These are phyloP conservation scores for Sordaria brevicollis DNA, from an alignment of 495 filamentous ascomycete genomes.

Conservation along the genomic window DNA sequence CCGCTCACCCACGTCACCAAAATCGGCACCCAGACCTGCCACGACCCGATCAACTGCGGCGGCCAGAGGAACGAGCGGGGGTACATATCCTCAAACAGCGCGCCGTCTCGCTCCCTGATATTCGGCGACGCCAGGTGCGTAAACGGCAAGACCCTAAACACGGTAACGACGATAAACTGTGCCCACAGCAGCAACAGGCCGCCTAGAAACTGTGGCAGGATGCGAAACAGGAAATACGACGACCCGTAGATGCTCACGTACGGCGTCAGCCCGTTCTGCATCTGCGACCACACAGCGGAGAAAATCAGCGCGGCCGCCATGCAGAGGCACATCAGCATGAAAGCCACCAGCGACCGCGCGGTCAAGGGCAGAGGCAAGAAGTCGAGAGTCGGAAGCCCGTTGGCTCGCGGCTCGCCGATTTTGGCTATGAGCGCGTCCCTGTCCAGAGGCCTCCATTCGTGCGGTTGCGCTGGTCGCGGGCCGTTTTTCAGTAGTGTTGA, in stretches of 20 bases:
- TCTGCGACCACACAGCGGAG: constrained; percentile 59
- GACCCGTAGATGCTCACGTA: constrained; percentile 56
- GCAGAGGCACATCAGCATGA: constrained; percentile 51
- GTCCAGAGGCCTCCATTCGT: constrained; percentile 20
- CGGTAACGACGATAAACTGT: constrained; percentile 60
- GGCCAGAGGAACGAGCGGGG: constrained; percentile 38
- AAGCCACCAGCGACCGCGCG: constrained; percentile 43
- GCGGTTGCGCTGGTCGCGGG: constrained; percentile 11
- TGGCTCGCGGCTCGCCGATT: constrained; percentile 4
- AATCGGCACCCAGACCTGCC: constrained; percentile 34
- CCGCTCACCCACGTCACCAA: constrained; percentile 35
- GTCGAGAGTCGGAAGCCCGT: constrained; percentile 38
- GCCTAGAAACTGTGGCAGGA: constrained; percentile 70
- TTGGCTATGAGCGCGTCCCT: constrained; percentile 8
- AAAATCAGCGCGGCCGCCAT: constrained; percentile 66
- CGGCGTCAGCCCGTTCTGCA: constrained; percentile 50
- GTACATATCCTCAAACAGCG: constrained; percentile 43
- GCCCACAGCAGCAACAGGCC: constrained; percentile 63
- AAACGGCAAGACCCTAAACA: constrained; percentile 73
- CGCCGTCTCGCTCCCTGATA: constrained; percentile 34
- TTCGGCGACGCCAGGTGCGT: constrained; percentile 56
- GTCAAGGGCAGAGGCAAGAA: constrained; percentile 61
- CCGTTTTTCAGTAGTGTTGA: constrained; percentile 15
- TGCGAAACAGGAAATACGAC: constrained; percentile 79
- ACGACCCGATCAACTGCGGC: constrained; percentile 31